A percentile compares a stretch with the other conserved stretches of the same genome.
Conservation (phyloP, 148 eudicot species). For the Hydrangea macrophylla region DNA sequence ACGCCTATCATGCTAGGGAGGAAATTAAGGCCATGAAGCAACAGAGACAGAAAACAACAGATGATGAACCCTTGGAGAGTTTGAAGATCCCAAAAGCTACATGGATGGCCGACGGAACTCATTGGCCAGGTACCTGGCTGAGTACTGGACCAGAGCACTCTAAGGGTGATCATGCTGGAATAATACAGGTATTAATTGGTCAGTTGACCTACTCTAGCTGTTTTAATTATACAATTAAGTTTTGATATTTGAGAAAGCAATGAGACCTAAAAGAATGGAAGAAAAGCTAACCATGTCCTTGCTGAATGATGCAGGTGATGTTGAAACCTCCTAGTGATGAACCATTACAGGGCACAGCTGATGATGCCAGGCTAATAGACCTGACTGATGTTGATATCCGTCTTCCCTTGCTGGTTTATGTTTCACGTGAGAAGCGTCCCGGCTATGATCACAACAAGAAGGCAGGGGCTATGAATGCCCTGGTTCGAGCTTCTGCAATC, state of each 20-base stretch:
- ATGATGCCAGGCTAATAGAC: constrained; percentile 50
- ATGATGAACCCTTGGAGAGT: constrained; percentile 61
- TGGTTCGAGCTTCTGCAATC: constrained; percentile 87
- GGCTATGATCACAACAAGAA: constrained; percentile 97
- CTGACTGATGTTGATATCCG: constrained; percentile 77
- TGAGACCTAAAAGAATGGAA: neutral
- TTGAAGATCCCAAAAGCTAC: constrained; percentile 79
- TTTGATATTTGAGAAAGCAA: neutral
- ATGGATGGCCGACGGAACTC: constrained; percentile 97
- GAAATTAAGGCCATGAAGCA: constrained; percentile 72
- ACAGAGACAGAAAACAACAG: constrained; percentile 50
- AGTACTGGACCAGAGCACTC: constrained; percentile 63
- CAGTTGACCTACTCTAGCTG: neutral
- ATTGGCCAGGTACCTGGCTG: constrained; percentile 97
- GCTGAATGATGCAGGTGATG: constrained; percentile 64
- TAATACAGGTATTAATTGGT: constrained; percentile 62
- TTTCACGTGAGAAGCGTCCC: constrained; percentile 82
- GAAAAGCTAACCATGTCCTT: neutral
- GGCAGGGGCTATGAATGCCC: constrained; percentile 96
- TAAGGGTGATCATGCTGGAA: constrained; percentile 89
- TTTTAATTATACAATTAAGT: neutral
- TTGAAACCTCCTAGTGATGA: constrained; percentile 83
- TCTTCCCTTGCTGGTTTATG: constrained; percentile 91
- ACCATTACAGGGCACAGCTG: constrained; percentile 50
- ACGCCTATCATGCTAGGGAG: constrained; percentile 86